Base-by-base conservation (phyloP, 306 rosid genomes). In the Psophocarpus tetragonolobus region DNA sequence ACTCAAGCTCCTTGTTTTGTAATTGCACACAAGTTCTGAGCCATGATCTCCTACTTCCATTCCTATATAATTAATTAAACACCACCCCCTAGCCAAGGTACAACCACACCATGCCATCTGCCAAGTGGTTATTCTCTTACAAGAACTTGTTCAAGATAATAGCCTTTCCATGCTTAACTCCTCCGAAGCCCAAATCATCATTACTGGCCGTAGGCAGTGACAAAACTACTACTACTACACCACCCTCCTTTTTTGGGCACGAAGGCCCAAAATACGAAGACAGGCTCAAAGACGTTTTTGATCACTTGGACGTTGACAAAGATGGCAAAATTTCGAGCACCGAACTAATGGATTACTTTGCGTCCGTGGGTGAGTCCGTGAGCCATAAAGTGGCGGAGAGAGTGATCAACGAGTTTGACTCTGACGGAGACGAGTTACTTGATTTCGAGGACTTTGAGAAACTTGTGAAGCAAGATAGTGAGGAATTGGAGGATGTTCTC, bases 241-340 rank as follows among this genome's bases (percentile, higher is more conserved):
- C 54, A 5, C 23, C 71, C 0, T n/a, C 71, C 9, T 21, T 5
- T 13, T 2, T 30, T 33, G 29, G 6, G n/a, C 41, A 44, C 21
- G 39, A 57, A 2, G 20, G 15, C 14, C 8, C 57, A 30, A 57
- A 73, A 69, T 4, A 42, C 15, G 60, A 71, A 8, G 79, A 69
- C 6, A 64, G 78, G 56, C 53, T 86, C 30, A 77, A 10, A 35
- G 70, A 66, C 29, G 87, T 89, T 39, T 88, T 88, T 24, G 62
- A 75, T 38, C 88, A 85, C 85, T 86, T 87, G 26, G 91, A 88
- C 23, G 26, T 63, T 3, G 77, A 90, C 74, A 82, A 80, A 45
- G 92, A 90, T 1, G 95, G 95, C 0, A 86, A 85, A 60, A 86
- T 88, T 45, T 88, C 92, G 0, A 0, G 88, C 65, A 77, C 76